These are phyloP conservation scores for Apocynum venetum DNA, from an alignment of 257 asterid species.

Conservation along the genomic window DNA sequence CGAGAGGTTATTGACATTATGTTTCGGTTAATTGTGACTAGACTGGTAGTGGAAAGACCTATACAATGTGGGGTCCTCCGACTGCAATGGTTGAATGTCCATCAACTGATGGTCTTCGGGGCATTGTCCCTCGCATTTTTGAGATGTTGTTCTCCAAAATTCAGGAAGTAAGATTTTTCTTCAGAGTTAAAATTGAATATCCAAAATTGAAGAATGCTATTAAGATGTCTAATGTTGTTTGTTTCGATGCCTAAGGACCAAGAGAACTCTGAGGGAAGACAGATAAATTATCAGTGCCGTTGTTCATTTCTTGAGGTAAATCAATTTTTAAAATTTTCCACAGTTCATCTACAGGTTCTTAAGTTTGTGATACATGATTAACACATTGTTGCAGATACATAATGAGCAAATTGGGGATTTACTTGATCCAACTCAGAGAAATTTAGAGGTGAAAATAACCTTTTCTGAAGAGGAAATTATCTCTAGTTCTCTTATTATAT, in stretches of 20 bases:
- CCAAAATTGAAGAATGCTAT: conserved; percentile 4
- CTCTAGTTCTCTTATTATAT: not conserved
- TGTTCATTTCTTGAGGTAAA: conserved; percentile 97
- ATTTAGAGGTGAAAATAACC: conserved; percentile 57
- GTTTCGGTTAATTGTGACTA: conserved; percentile 25
- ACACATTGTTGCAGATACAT: conserved; percentile 53
- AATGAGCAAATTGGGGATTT: conserved; percentile 86
- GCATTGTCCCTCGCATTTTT: conserved; percentile 85
- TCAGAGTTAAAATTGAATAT: not conserved
- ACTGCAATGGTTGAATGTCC: conserved; percentile 84
- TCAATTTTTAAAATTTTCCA: not conserved
- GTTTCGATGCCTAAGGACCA: conserved; percentile 52
- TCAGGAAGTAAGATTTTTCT: conserved; percentile 49
- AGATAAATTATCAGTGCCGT: conserved; percentile 79
- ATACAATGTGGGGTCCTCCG: conserved; percentile 97
- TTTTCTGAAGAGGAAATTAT: not conserved
- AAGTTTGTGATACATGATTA: conserved; percentile 2
- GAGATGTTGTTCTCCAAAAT: conserved; percentile 72
- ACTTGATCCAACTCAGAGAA: conserved; percentile 78
- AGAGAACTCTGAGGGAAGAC: conserved; percentile 59
- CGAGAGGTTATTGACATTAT: not conserved
- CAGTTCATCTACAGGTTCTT: not conserved
- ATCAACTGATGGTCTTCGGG: conserved; percentile 60
- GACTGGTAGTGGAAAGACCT: conserved; percentile 98
- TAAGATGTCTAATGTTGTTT: conserved; percentile 5